Percentiles rank a stretch among this genome's conserved stretches.
These are phyloP conservation scores for Collybia mongolica DNA, from an alignment of 768 basidiomycete species.

Conservation along the genomic window DNA sequence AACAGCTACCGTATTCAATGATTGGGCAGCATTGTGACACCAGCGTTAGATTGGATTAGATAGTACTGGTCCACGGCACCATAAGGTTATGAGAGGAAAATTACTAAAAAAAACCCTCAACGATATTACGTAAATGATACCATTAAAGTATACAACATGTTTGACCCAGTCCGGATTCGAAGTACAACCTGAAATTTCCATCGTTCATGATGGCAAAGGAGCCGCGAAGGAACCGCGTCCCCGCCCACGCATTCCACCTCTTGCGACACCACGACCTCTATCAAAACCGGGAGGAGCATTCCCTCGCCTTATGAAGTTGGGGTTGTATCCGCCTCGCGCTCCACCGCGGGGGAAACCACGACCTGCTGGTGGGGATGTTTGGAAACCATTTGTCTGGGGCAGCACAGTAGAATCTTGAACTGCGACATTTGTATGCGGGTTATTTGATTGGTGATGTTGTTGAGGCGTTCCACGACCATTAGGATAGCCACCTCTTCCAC, in stretches of 20 bases:
- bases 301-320: constrained; percentile 28
- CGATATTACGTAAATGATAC: too few species aligned
- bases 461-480: constrained; percentile 33
- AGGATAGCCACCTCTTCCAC: constrained; percentile 32
- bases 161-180: too few species aligned
- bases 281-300: constrained; percentile 23
- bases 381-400: constrained; percentile 14
- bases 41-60: too few species aligned
- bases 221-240: constrained; percentile 30
- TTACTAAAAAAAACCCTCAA: too few species aligned
- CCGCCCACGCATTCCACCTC: constrained; percentile 36
- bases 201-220: constrained; percentile 26
- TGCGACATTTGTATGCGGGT: constrained; percentile 8
- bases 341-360: constrained; percentile 26
- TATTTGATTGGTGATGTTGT: constrained; percentile 11
- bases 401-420: constrained; percentile 1
- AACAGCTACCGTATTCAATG: too few species aligned
- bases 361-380: constrained; percentile 11
- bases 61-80: too few species aligned
- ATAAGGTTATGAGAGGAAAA: too few species aligned
- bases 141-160: too few species aligned
- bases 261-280: constrained; percentile 29
- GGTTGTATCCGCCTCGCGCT: constrained; percentile 25
- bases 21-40: too few species aligned
- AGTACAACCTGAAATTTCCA: too few species aligned